Evolutionary conservation across 345 rosid species (phyloP), one percentile per base, ranked within the genome.

Genomic region (Moringa oleifera): DNA sequence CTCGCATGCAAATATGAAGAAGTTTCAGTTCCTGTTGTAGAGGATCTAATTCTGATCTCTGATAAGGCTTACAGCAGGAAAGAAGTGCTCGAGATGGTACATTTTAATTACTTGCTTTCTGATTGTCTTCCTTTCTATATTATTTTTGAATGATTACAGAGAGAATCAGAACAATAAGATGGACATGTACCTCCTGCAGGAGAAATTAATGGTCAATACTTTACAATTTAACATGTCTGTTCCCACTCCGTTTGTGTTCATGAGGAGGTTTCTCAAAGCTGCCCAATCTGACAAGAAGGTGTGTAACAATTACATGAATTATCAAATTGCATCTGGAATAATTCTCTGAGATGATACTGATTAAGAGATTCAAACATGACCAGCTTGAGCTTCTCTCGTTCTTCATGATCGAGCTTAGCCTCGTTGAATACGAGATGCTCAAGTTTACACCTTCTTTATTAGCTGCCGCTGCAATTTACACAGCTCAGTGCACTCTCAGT

Each of bases 1-100:
- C 91, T 95, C 51, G 99, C 97, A 24, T 95, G 97, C 86, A 95
- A 95, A 63, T 95, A 91, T 33, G 99, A 95, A 73, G 99, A 95
- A 66, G 97, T 94, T 4, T 87, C 91, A 20, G 96, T 94, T 65
- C 99, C 99, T 0, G 95, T 94, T 37, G 93, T 94, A 4, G 95
- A 90, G 62, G 99, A 94, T 75, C 96, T 94, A 20, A 87, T 90
- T 67, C 58, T 90, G 53, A 94, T 94, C 65, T 86, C 97, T 51
- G 99, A 94, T 72, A 86, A 71, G 69, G 99, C 99, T 23, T 90
- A 94, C 75, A 79, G 71, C 63, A 82, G 96, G 57, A 81, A 72
- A 75, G 97, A 94, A 80, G 83, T 94, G 61, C 85, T 94, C 61
- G 96, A 91, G 28, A 90, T 89, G 98, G 99, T 94, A 79, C 20